These are phyloP conservation scores for Pseudophaeomoniella oleicola DNA, from an alignment of 2,329 filamentous ascomycete genomes.

Conservation along the genomic window DNA sequence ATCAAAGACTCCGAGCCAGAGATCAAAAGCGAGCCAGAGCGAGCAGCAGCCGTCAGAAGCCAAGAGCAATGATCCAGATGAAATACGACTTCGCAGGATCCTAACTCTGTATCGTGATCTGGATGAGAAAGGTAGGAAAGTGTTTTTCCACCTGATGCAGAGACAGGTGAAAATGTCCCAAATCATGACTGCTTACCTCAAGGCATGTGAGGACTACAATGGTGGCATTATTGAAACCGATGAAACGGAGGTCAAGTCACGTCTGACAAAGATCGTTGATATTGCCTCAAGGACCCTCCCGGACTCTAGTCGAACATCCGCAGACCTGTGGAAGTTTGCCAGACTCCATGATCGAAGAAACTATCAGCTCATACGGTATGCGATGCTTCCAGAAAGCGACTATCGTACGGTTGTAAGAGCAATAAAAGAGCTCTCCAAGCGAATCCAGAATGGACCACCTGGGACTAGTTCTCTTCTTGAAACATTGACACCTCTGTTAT, in stretches of 20 bases:
- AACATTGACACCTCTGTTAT: conserved; percentile 68
- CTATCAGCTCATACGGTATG: conserved; percentile 79
- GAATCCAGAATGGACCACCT: conserved; percentile 52
- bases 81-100: conserved; percentile 69
- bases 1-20: conserved; percentile 27
- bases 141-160: conserved; percentile 74
- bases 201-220: conserved; percentile 79
- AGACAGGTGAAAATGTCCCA: conserved; percentile 62
- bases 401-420: conserved; percentile 84
- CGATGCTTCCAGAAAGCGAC: conserved; percentile 72
- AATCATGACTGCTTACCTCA: conserved; percentile 61
- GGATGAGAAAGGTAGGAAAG: conserved; percentile 63
- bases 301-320: conserved; percentile 54
- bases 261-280: conserved; percentile 57
- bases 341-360: conserved; percentile 79
- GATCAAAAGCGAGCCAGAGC: conserved; percentile 41
- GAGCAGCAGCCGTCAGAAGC: conserved; percentile 21
- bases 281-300: conserved; percentile 63
- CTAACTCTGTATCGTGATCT: conserved; percentile 67
- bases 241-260: conserved; percentile 50
- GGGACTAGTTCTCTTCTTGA: conserved; percentile 45
- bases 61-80: conserved; percentile 30
- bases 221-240: conserved; percentile 67
- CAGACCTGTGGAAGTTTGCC: conserved; percentile 78
- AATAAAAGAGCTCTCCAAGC: conserved; percentile 76